Conservation (phyloP, 352 stramenopile species). For the Pythium volutum region DNA sequence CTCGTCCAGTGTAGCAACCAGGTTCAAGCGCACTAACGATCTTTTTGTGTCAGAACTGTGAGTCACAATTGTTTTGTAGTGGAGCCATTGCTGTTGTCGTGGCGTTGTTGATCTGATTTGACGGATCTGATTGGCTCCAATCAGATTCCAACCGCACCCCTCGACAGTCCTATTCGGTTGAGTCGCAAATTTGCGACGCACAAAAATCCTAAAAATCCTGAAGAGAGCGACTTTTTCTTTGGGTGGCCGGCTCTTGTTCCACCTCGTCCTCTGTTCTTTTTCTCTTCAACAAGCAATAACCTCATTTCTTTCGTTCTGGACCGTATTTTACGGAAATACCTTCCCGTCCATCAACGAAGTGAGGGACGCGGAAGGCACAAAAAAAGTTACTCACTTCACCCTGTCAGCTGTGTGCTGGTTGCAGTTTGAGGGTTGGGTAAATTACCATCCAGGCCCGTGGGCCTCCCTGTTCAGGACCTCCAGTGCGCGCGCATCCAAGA, state of each 20-base stretch:
- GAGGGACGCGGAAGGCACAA: neutral
- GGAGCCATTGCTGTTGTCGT: neutral
- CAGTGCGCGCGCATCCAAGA: slow-evolving; percentile 2
- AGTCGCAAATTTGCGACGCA: slow-evolving; percentile 7
- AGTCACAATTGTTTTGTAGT: neutral
- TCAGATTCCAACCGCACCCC: slow-evolving; percentile 5
- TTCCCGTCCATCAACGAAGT: neutral
- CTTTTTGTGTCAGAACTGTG: neutral
- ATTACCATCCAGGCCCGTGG: slow-evolving; percentile 2
- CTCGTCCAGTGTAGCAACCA: no score
- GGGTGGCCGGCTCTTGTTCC: neutral
- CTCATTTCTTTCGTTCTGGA: neutral
- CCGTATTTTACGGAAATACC: slow-evolving; percentile 1
- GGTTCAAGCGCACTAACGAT: no score
- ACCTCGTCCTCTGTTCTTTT: slow-evolving; percentile 19
- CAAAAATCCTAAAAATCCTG: slow-evolving; percentile 5
- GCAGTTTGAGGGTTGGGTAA: slow-evolving; percentile 8
- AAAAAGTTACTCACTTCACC: slow-evolving; percentile 1
- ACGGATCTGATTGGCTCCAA: neutral
- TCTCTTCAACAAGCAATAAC: slow-evolving; percentile 15
- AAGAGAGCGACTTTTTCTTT: neutral
- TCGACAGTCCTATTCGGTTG: neutral
- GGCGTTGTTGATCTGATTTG: slow-evolving; percentile 5
- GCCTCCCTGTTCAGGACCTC: neutral
- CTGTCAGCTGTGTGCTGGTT: slow-evolving; percentile 4